phyloP scores from a whole-genome alignment of 495 filamentous ascomycete genomes.

The Bombardia bombarda region DNA sequence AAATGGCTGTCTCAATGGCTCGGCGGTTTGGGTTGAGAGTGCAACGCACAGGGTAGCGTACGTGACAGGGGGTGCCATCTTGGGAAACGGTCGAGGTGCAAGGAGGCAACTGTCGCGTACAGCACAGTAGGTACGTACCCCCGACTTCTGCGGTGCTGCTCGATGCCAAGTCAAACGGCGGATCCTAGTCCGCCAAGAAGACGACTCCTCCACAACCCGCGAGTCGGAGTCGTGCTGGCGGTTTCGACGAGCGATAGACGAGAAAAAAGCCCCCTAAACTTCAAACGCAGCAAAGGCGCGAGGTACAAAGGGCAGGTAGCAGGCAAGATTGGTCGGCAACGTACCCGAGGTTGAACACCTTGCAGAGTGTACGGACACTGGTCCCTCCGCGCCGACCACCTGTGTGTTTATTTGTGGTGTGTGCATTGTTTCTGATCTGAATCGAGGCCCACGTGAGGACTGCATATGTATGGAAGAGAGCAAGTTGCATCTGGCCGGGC shows the following conservation, averaged over 20 bases:
- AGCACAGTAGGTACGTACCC: no score
- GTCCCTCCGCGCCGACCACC: neutral
- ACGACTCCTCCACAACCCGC: constrained; percentile 12
- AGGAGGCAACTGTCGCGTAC: no score
- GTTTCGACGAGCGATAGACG: constrained; percentile 19
- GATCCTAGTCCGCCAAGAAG: constrained; percentile 16
- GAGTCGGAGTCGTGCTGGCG: constrained; percentile 10
- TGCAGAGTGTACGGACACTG: neutral
- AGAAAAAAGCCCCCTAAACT: constrained; percentile 15
- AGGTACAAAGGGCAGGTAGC: constrained; percentile 7
- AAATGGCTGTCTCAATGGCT: constrained; percentile 11
- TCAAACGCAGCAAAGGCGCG: constrained; percentile 19
- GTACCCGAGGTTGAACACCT: neutral
- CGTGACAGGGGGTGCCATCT: constrained; percentile 5
- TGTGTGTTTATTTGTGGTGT: no score
- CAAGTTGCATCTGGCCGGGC: no score
- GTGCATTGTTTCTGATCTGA: no score
- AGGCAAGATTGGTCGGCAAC: constrained; percentile 6
- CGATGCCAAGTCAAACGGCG: constrained; percentile 26
- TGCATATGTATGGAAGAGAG: no score
- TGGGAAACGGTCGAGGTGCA: constrained; percentile 15
- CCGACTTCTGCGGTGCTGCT: no score
- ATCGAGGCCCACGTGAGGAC: neutral
- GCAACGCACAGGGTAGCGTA: constrained; percentile 13
- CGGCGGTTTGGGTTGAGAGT: constrained; percentile 11